phyloP scores from a whole-genome alignment of 2,329 filamentous ascomycete species.

The Niveomyces coronatus region DNA sequence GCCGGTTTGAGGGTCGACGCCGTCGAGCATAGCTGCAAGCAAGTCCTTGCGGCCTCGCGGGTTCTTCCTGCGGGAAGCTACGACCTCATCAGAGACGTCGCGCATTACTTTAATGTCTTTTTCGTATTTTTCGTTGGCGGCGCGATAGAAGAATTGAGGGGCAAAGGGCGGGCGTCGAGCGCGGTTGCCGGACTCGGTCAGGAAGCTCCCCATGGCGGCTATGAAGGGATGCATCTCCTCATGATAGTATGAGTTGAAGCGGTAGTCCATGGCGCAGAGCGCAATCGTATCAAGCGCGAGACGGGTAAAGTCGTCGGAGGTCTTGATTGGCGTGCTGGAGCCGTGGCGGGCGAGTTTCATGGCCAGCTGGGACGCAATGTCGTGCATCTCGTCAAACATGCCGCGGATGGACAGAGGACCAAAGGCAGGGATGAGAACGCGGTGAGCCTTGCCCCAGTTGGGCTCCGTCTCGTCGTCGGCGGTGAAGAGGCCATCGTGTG shows the following conservation, averaged over 20 bases:
- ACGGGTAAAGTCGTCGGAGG: slow-evolving; percentile 60
- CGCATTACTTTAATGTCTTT: slow-evolving; percentile 45
- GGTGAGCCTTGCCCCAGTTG: slow-evolving; percentile 59
- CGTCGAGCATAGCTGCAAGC: slow-evolving; percentile 58
- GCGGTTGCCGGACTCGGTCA: slow-evolving; percentile 45
- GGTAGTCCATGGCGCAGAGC: slow-evolving; percentile 59
- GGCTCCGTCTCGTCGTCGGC: slow-evolving; percentile 34
- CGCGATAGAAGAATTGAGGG: slow-evolving; percentile 38
- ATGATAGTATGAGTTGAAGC: slow-evolving; percentile 67
- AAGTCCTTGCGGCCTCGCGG: slow-evolving; percentile 53
- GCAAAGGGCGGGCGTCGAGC: slow-evolving; percentile 34
- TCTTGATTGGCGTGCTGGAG: slow-evolving; percentile 42
- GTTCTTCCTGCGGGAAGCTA: slow-evolving; percentile 46
- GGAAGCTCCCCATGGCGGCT: slow-evolving; percentile 53
- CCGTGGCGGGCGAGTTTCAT: slow-evolving; percentile 61
- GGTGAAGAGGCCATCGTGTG: slow-evolving; percentile 58
- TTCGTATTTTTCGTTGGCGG: slow-evolving; percentile 39
- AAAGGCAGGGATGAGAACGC: slow-evolving; percentile 57
- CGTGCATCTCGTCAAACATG: slow-evolving; percentile 63
- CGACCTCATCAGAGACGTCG: slow-evolving; percentile 46
- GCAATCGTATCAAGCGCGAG: slow-evolving; percentile 63
- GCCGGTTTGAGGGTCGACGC: slow-evolving; percentile 56
- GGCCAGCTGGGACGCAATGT: slow-evolving; percentile 54
- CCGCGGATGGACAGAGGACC: slow-evolving; percentile 55
- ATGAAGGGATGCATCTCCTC: slow-evolving; percentile 62